A percentile compares a stretch with the other conserved stretches of the same genome.
phyloP scores from a whole-genome alignment of 257 asterid species.

The Penstemon davidsonii region DNA sequence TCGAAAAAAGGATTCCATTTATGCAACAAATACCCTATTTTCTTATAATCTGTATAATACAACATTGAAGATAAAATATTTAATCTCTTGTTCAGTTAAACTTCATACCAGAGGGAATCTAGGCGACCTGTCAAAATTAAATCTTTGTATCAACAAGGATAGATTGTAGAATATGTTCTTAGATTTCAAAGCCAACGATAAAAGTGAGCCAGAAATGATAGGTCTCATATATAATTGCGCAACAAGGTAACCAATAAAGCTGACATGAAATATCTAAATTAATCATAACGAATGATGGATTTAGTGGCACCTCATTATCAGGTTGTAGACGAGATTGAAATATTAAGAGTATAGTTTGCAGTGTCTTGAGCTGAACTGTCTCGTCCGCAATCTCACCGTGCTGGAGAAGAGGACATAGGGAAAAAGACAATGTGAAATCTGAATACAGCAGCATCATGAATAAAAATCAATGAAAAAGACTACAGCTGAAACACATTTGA shows the following conservation, averaged over 20 bases:
- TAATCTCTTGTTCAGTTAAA: conserved; percentile 21
- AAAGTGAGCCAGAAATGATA: too few relatives aligned
- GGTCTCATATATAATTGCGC: too few relatives aligned
- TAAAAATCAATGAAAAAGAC: conserved; percentile 12
- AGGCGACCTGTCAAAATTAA: background rate
- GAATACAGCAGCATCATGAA: conserved; percentile 8
- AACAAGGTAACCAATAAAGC: conserved; percentile 1
- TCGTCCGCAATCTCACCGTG: conserved; percentile 98
- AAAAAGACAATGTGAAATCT: conserved; percentile 21
- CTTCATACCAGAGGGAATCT: background rate
- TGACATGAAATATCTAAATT: conserved; percentile 22
- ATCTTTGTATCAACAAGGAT: too few relatives aligned
- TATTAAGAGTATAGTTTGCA: conserved; percentile 86
- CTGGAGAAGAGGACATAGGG: conserved; percentile 41
- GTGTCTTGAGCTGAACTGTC: conserved; percentile 83
- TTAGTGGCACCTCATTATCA: conserved; percentile 73
- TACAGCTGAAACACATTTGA: conserved; percentile 13
- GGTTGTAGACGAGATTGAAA: conserved; percentile 92
- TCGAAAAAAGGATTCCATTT: background rate
- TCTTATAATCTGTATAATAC: background rate
- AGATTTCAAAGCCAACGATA: too few relatives aligned
- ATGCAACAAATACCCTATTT: conserved; percentile 16
- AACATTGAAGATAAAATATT: conserved; percentile 9
- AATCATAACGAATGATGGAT: conserved; percentile 18
- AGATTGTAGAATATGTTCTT: too few relatives aligned